Evolutionary conservation across 2,329 filamentous ascomycete genomes (phyloP).

Genomic region (Pseudogymnoascus pannorum): DNA sequence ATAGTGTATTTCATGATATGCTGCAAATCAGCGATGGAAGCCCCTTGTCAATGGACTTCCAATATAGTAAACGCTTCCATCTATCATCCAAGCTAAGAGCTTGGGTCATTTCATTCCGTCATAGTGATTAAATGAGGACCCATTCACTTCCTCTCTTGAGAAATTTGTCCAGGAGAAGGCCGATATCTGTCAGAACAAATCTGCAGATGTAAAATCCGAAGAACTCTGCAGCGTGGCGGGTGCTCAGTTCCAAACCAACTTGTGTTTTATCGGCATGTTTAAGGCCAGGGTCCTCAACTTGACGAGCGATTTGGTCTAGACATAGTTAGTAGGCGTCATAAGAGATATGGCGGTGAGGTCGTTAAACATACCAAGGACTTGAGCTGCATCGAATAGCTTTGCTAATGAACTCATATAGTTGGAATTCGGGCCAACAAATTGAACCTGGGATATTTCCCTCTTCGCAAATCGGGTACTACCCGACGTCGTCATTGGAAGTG

Average conservation of each 20-base stretch:
- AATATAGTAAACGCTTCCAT: background rate
- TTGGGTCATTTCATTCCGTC: background rate
- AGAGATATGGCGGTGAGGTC: background rate
- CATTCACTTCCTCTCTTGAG: conserved; percentile 95
- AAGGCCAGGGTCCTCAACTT: conserved; percentile 90
- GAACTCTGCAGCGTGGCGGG: conserved; percentile 90
- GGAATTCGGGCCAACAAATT: conserved; percentile 76
- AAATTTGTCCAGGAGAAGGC: conserved; percentile 86
- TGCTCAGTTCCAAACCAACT: conserved; percentile 88
- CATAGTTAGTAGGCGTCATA: conserved; percentile 22
- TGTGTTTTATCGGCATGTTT: conserved; percentile 89
- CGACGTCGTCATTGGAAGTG: conserved; percentile 65
- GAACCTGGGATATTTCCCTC: conserved; percentile 59
- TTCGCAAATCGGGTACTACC: conserved; percentile 60
- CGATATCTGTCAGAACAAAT: conserved; percentile 82
- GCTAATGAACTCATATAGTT: conserved; percentile 89
- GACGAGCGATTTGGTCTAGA: conserved; percentile 86
- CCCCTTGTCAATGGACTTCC: background rate
- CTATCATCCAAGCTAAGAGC: background rate
- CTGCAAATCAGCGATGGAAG: conserved; percentile 5
- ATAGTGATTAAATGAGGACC: conserved; percentile 49
- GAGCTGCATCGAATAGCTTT: conserved; percentile 84
- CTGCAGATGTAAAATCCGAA: conserved; percentile 96
- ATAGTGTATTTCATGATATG: conserved; percentile 8
- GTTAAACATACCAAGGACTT: conserved; percentile 72